Evolutionary conservation across 2,329 filamentous ascomycete genomes (phyloP), one percentile per base, ranked within the genome.

Genomic region (Cercospora sp.): DNA sequence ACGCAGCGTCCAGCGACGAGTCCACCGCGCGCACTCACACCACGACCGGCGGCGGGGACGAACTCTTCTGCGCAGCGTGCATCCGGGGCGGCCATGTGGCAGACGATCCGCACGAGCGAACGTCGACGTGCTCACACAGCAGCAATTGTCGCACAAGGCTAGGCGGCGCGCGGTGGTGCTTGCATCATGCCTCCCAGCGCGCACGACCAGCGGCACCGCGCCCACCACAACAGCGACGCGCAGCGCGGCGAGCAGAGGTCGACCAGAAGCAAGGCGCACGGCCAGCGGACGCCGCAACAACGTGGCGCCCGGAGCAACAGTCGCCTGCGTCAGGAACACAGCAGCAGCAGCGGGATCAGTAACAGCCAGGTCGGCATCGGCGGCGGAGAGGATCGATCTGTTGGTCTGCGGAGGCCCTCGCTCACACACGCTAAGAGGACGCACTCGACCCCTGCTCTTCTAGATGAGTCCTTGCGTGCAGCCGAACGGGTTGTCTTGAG

Each of bases 381-480:
- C 28, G 26, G 60, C 13, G 42, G 18, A 30, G 60, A 31, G 9
- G 28, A 51, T 51, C 39, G 26, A 31, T 16, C 42, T 45, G 39
- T 12, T 51, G 60, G 45, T 28, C 45, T 63, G 62, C 48, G 48
- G 61, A 31, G 61, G 28, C 61, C 61, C 13, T 63, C 61, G 48
- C 45, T 36, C 45, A 16, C 61, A 57, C 30, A 26, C 30, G 62
- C 62, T 30, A 63, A 55, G 28, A 48, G 61, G 45, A 55, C 61
- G 23, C 48, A 53, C 9, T 57, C 61, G 13, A 63, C 61, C 48
- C 61, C 61, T 55, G 61, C 61, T 57, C 61, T 63, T 26, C 61
- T 26, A 18, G 16, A 53, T 33, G 61, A 53, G 18, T 51, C 28
- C 30, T 63, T 48, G 28, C 61, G 36, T 45, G 45, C 45, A 39